phyloP scores from a whole-genome alignment of 1,139 yeast species.

The Yamadazyma triangularis region DNA sequence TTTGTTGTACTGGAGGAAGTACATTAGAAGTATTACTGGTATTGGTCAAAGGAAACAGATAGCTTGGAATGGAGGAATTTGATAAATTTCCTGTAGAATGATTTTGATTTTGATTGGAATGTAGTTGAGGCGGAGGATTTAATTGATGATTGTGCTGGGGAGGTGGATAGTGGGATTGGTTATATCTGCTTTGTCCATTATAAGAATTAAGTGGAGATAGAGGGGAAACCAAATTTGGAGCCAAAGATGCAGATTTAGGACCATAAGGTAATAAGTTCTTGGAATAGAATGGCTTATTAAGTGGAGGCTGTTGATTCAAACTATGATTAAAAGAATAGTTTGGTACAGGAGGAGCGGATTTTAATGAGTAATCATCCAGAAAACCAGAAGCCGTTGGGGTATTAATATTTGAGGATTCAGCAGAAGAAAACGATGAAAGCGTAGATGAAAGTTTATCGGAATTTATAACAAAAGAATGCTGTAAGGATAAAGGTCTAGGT shows the following conservation, averaged over 20 bases:
- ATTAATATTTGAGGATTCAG: conserved; percentile 10
- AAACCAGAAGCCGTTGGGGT: conserved; percentile 6
- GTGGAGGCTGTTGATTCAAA: conserved; percentile 9
- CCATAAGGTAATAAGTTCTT: conserved; percentile 6
- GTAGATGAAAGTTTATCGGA: conserved; percentile 15
- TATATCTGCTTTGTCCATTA: conserved; percentile 11
- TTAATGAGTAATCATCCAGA: conserved; percentile 3
- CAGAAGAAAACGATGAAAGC: conserved; percentile 11
- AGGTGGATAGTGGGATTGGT: conserved; percentile 1
- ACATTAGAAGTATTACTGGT: conserved; percentile 3
- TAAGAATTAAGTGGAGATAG: conserved; percentile 37
- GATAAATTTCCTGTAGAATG: conserved; percentile 1
- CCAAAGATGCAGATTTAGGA: conserved; percentile 18
- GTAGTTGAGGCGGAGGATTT: conserved; percentile 1
- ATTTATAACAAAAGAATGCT: conserved; percentile 29
- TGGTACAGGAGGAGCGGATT: conserved; percentile 16
- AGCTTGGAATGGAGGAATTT: conserved; percentile 1
- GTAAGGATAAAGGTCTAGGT: conserved; percentile 40
- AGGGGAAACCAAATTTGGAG: conserved; percentile 36
- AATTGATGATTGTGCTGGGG: background rate
- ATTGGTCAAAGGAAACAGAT: conserved; percentile 3
- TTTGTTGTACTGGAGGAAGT: conserved; percentile 7
- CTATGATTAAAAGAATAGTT: conserved; percentile 11
- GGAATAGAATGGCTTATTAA: conserved; percentile 6
- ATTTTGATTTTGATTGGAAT: conserved; percentile 1